Conservation (phyloP, 1,284 basidiomycete genomes). For the Trametes hirsuta region DNA sequence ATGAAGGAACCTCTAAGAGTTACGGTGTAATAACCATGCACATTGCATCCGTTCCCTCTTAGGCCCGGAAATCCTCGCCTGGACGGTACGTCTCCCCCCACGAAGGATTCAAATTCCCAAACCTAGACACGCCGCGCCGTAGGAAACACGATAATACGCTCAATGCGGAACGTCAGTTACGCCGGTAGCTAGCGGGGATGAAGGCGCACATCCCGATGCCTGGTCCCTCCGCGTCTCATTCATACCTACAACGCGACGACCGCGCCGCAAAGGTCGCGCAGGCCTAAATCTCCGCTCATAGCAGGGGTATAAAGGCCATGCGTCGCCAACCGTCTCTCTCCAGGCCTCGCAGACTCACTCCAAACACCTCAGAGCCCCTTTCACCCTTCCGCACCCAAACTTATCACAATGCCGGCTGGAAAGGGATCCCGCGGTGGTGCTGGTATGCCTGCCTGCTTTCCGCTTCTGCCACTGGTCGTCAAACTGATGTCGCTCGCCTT, state of each 20-base stretch:
- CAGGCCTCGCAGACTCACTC: constrained; percentile 14
- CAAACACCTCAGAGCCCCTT: not conserved
- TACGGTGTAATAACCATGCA: no score
- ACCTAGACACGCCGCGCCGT: not conserved
- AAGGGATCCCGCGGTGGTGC: constrained; percentile 24
- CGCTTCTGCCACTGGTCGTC: not conserved
- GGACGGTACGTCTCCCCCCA: not conserved
- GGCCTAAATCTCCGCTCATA: not conserved
- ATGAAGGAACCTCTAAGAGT: no score
- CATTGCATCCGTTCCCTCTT: no score
- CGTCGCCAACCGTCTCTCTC: not conserved
- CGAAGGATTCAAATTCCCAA: not conserved
- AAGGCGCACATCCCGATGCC: constrained; percentile 2
- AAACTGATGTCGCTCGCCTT: not conserved
- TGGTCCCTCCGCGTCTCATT: not conserved
- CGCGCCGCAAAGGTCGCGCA: not conserved
- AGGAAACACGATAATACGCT: constrained; percentile 3
- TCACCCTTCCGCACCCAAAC: not conserved
- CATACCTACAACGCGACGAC: not conserved
- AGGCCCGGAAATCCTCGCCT: no score
- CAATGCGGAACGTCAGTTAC: not conserved
- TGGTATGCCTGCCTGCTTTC: constrained; percentile 2
- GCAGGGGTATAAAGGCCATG: constrained; percentile 11
- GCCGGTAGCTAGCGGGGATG: constrained; percentile 17
- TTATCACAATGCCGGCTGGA: constrained; percentile 23